Evolutionary conservation across 1,284 basidiomycete species (phyloP), one percentile per base, ranked within the genome.

Genomic region (Leccinum fallax): DNA sequence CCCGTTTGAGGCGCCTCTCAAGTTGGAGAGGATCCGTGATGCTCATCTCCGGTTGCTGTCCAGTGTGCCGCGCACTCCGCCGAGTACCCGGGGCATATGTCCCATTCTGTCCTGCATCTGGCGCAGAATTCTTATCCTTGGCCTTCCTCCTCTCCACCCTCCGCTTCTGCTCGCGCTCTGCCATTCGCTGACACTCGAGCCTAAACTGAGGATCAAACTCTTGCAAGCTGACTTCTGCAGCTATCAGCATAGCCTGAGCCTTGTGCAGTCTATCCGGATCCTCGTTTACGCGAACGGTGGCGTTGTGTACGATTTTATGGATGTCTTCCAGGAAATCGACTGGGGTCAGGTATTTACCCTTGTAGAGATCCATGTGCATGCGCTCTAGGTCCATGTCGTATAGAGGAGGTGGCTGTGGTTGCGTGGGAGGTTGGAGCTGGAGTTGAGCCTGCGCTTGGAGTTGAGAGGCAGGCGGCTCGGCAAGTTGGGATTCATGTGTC

Each of bases 351-450:
- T 99, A 99, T 59, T 89, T 88, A 62, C 89, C 89, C 73, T 88
- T 90, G 79, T 94, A 94, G 15, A 99, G 82, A 60, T 94, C 89
- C 40, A 84, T 80, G 69, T 96, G 92, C 85, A 99, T 95, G 66
- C 85, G 88, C 72, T 98, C 97, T 32, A 99, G 83, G 73, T 97
- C 94, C 79, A 97, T 88, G 69, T 95, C 86, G 73, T 86, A 91
- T 24, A 93, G 77, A 38, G 71, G 70, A 34, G 71, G 70, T 30
- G 2, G 53, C 46, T 59, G 70, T 15, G 58, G 59, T 11, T 53
- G 67, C 4, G 53, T 54, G 3, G 55, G 38, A 6, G 58, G 64
- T 57, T 63, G 66, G 34, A 62, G 28, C 32, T 70, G 71, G 2
- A 63, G 56, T 38, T 66, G 74, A 0, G 67, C 58, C 75, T 80